Percentiles rank a stretch among this genome's conserved stretches.
phyloP scores from a whole-genome alignment of 2,329 filamentous ascomycete species.

The Eutypa lata region DNA sequence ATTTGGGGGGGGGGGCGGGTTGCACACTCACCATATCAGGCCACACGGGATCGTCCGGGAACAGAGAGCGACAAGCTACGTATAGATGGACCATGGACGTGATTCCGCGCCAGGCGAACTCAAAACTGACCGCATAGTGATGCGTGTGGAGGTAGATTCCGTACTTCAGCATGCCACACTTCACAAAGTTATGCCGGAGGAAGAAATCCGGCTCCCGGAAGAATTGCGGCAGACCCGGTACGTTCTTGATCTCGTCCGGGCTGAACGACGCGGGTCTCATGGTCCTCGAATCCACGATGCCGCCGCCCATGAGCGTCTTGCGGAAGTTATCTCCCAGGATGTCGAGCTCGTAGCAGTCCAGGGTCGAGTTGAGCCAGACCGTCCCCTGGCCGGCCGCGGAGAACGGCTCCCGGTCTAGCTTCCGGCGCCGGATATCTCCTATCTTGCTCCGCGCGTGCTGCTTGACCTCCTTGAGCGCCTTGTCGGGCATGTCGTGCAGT shows the following conservation, averaged over 20 bases:
- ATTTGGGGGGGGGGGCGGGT: too few species aligned
- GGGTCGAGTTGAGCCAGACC: background rate
- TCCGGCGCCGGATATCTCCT: background rate
- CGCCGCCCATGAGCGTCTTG: background rate
- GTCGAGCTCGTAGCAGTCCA: background rate
- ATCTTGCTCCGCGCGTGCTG: background rate
- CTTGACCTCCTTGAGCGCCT: background rate
- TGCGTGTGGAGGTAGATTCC: background rate
- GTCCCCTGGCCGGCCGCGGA: too few species aligned
- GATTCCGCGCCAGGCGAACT: background rate
- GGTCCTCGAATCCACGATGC: too few species aligned
- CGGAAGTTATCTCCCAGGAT: background rate
- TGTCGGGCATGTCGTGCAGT: background rate
- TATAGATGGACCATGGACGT: too few species aligned
- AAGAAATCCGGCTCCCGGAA: too few species aligned
- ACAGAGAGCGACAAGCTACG: too few species aligned
- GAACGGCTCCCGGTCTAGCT: background rate
- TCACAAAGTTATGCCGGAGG: too few species aligned
- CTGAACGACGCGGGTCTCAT: background rate
- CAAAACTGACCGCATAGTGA: background rate
- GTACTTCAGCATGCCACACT: slow-evolving; percentile 4
- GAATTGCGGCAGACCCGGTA: background rate
- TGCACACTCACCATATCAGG: too few species aligned
- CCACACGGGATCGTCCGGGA: too few species aligned
- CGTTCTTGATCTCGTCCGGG: background rate